Evolutionary conservation across 2,329 filamentous ascomycete species (phyloP).

Genomic region (Colletotrichum sp.): DNA sequence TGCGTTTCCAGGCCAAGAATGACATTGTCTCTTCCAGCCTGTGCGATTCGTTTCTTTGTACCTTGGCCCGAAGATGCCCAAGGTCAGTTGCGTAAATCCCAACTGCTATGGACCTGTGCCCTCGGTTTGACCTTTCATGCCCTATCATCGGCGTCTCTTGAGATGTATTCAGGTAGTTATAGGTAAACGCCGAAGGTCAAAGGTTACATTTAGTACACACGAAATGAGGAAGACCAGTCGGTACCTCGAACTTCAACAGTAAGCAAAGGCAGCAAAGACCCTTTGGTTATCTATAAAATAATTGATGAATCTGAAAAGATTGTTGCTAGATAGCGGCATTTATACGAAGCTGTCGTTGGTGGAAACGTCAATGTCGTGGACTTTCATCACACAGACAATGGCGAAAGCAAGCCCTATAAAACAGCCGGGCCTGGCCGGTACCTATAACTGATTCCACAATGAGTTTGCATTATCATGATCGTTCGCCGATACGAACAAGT

Average conservation of each 20-base stretch:
- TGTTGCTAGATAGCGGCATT: not conserved
- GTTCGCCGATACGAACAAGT: too few relatives aligned
- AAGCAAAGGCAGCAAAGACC: not conserved
- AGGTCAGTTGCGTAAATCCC: rapidly evolving
- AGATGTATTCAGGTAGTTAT: not conserved
- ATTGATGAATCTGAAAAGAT: too few relatives aligned
- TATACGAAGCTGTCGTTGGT: not conserved
- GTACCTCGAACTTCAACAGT: not conserved
- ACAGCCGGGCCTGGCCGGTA: too few relatives aligned
- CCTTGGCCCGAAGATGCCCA: not conserved
- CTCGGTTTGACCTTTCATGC: not conserved
- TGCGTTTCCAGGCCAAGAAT: not conserved
- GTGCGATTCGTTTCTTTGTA: rapidly evolving
- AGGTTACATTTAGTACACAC: rapidly evolving
- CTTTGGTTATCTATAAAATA: not conserved
- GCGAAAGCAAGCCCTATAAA: not conserved
- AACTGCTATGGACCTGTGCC: not conserved
- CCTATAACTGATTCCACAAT: too few relatives aligned
- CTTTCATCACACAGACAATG: not conserved
- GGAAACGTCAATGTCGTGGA: too few relatives aligned
- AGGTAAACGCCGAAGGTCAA: not conserved
- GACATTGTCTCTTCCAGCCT: too few relatives aligned
- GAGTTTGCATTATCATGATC: too few relatives aligned
- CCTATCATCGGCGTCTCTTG: not conserved
- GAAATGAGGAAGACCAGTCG: not conserved